phyloP scores from a whole-genome alignment of 306 rosid genomes.

The Adenanthera pavonina region DNA sequence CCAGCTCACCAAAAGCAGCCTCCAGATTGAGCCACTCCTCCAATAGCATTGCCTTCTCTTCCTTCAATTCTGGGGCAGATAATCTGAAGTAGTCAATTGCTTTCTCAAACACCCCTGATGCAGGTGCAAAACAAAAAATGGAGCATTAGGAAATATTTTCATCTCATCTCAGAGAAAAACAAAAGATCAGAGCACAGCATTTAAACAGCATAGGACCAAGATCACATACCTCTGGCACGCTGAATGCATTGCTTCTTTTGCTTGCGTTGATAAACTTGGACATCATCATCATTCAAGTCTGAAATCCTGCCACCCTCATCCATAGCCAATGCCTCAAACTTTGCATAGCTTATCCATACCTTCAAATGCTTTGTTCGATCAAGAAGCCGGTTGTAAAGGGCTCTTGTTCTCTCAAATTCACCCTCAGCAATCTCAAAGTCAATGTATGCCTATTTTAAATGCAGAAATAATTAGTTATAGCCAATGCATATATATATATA shows the following conservation, averaged over 20 bases:
- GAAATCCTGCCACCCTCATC: constrained; percentile 38
- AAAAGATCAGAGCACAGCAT: constrained; percentile 10
- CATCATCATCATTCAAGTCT: constrained; percentile 44
- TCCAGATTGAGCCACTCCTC: constrained; percentile 95
- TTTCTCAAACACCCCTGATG: constrained; percentile 83
- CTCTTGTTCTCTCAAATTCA: constrained; percentile 84
- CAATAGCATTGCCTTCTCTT: constrained; percentile 90
- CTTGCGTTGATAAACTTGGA: constrained; percentile 42
- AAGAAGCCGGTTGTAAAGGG: constrained; percentile 81
- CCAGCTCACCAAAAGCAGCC: constrained; percentile 69
- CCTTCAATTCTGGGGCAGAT: constrained; percentile 90
- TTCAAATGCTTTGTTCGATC: constrained; percentile 94
- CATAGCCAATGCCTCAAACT: constrained; percentile 80
- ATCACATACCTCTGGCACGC: constrained; percentile 75
- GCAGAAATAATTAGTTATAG: constrained; percentile 35
- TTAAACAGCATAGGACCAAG: constrained; percentile 27
- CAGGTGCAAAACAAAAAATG: constrained; percentile 12
- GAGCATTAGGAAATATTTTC: constrained; percentile 24
- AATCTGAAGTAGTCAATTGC: constrained; percentile 79
- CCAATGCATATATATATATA: background rate
- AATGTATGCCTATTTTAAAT: constrained; percentile 69
- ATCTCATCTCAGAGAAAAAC: constrained; percentile 13
- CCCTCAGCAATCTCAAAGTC: constrained; percentile 87
- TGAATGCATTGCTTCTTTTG: constrained; percentile 68
- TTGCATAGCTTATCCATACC: constrained; percentile 88